Conservation (phyloP, 2,329 filamentous ascomycete species). For the Xenoacremonium recifei region DNA sequence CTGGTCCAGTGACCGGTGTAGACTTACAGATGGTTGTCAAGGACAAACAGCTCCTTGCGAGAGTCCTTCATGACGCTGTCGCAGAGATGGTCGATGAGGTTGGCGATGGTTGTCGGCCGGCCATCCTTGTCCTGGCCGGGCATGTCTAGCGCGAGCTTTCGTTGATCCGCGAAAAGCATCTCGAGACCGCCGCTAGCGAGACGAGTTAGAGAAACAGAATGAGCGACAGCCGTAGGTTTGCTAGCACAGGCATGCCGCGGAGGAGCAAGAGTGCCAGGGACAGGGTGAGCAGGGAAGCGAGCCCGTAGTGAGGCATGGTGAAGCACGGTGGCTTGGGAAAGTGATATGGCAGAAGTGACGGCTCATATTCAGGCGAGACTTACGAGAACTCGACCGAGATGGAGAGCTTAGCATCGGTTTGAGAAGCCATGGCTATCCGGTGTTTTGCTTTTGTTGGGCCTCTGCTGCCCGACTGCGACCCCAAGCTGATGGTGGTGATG, state of each 20-base stretch:
- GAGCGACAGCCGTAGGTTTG: too few species aligned
- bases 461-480: too few species aligned
- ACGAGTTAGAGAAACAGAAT: slow-evolving; percentile 7
- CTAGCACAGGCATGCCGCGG: too few species aligned
- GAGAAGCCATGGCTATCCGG: slow-evolving; percentile 5
- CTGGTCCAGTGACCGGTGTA: slow-evolving; percentile 14
- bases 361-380: slow-evolving; percentile 28
- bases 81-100: slow-evolving; percentile 77
- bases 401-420: slow-evolving; percentile 39
- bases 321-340: slow-evolving; percentile 6
- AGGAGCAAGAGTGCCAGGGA: slow-evolving; percentile 13
- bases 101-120: slow-evolving; percentile 65
- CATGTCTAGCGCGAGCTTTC: slow-evolving; percentile 68
- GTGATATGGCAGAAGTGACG: slow-evolving; percentile 16
- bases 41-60: slow-evolving; percentile 83
- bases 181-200: slow-evolving; percentile 78
- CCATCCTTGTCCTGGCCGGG: slow-evolving; percentile 62
- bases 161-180: slow-evolving; percentile 84
- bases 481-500: slow-evolving; percentile 4
- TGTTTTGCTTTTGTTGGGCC: slow-evolving; percentile 17
- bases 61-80: slow-evolving; percentile 80
- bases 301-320: slow-evolving; percentile 1
- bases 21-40: slow-evolving; percentile 84
- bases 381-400: slow-evolving; percentile 72
- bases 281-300: slow-evolving; percentile 8